A percentile compares a stretch with the other conserved stretches of the same genome.
Evolutionary conservation across 1,284 basidiomycete genomes (phyloP).

Genomic region (Leccinum fallax): DNA sequence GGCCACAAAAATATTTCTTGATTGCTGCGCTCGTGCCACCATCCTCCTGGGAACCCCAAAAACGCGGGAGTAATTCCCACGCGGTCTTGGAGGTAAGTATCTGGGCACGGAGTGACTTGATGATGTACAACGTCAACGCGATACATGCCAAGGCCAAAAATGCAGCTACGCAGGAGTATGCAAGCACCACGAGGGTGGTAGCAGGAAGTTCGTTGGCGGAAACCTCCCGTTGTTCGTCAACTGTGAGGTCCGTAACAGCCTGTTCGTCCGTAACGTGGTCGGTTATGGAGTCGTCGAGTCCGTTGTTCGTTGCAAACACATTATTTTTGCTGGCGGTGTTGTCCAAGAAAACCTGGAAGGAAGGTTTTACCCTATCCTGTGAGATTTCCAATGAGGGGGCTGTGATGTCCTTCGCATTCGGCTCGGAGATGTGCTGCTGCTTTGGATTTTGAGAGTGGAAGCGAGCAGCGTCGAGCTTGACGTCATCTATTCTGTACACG

Average conservation of each 20-base stretch:
- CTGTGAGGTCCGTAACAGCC: neutral
- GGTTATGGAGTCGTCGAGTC: neutral
- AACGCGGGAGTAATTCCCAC: constrained; percentile 39
- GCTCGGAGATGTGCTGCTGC: constrained; percentile 12
- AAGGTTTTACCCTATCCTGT: neutral
- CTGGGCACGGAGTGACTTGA: constrained; percentile 34
- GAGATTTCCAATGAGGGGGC: constrained; percentile 10
- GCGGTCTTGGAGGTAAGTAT: constrained; percentile 35
- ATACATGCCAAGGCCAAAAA: constrained; percentile 41
- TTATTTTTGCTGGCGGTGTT: neutral
- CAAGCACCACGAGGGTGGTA: constrained; percentile 35
- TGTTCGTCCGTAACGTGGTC: neutral
- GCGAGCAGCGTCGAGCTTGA: constrained; percentile 12
- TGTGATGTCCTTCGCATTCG: constrained; percentile 3
- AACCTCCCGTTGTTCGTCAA: neutral
- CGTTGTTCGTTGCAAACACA: neutral
- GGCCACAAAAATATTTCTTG: constrained; percentile 1
- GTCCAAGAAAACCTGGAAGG: neutral
- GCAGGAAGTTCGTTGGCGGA: neutral
- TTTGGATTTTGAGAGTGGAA: constrained; percentile 15
- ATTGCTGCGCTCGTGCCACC: neutral
- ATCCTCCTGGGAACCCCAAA: constrained; percentile 30
- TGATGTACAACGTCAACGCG: constrained; percentile 38
- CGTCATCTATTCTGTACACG: constrained; percentile 21
- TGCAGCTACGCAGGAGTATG: constrained; percentile 41